Base-by-base conservation (phyloP, 2,329 filamentous ascomycete species). In the Helotiales sp. region DNA sequence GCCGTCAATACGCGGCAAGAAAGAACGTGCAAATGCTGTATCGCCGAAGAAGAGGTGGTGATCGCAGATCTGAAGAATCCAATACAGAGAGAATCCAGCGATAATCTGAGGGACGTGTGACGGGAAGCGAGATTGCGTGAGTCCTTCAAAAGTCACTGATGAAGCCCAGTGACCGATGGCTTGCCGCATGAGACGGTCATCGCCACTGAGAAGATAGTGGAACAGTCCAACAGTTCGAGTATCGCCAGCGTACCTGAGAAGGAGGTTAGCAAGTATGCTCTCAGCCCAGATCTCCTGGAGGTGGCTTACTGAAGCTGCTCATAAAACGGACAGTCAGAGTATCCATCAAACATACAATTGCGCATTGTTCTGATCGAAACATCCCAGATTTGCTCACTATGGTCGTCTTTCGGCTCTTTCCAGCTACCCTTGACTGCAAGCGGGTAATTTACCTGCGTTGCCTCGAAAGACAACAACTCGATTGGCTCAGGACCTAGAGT, bases 21-120 rank as follows among this genome's bases (percentile, higher is more conserved):
- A 74, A 9, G 59, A 65, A 2, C 67, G 65, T 0, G 67, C 52
- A 29, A 68, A 75, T 6, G 29, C 7, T 0, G 44, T 64, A 54
- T 76, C 74, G 3, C 70, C 71, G 52, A 74, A 75, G 58, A 68
- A 71, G 7, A 69, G 56, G 52, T 71, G 67, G 51, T 76, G 74
- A 56, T 76, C 74, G 36, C 64, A 69, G 0, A 76, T 63, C 54
- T 69, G 68, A 15, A 71, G 62, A 10, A 74, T 66, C 73, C 73
- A 75, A 63, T 70, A 75, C 0, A 75, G 68, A 1, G 73, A 70
- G 54, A 75, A 76, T 12, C 66, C 65, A n/a, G 72, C 69, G 48
- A 75, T 75, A 42, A 74, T 65, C 51, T 75, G 72, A 2, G 67
- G 67, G 0, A 68, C 65, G 44, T 74, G 72, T 0, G 72, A 73